phyloP scores from a whole-genome alignment of 2,329 filamentous ascomycete species.

The Cordyceps farinosa region DNA sequence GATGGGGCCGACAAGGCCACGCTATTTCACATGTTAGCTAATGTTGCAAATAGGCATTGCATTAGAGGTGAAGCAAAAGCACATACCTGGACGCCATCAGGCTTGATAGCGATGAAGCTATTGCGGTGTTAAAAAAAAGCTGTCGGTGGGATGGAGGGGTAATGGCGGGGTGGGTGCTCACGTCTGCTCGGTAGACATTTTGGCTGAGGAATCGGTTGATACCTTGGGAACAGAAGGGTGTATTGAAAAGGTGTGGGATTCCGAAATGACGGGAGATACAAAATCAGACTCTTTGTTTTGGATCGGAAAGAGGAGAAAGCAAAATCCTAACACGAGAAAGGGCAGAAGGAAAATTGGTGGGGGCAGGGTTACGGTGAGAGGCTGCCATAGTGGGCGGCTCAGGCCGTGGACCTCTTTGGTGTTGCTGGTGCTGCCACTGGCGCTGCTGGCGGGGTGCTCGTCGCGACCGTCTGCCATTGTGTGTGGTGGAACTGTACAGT shows the following conservation, averaged over 20 bases:
- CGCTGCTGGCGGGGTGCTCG: conserved; percentile 31
- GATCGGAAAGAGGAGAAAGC: conserved; percentile 33
- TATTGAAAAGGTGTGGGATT: conserved; percentile 26
- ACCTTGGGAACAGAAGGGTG: conserved; percentile 29
- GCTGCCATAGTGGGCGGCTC: conserved; percentile 26
- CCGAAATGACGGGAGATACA: conserved; percentile 28
- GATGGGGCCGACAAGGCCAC: conserved; percentile 96
- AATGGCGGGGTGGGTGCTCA: conserved; percentile 51
- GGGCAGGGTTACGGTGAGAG: conserved; percentile 38
- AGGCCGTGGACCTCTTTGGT: conserved; percentile 22
- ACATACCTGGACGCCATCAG: conserved; percentile 94
- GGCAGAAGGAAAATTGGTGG: conserved; percentile 42
- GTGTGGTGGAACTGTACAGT: conserved; percentile 19
- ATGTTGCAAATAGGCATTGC: neutral
- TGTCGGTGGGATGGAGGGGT: conserved; percentile 22
- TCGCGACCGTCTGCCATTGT: conserved; percentile 34
- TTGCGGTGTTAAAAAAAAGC: conserved; percentile 27
- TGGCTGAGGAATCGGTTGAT: conserved; percentile 36
- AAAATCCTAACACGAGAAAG: conserved; percentile 36
- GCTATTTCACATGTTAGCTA: conserved; percentile 50
- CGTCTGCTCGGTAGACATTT: conserved; percentile 80
- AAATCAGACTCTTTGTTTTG: conserved; percentile 25
- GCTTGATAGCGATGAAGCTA: conserved; percentile 99
- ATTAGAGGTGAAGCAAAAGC: neutral
- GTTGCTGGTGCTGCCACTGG: conserved; percentile 15